Evolutionary conservation across 345 rosid species (phyloP), one percentile per base, ranked within the genome.

Genomic region (Ceriops zippeliana): DNA sequence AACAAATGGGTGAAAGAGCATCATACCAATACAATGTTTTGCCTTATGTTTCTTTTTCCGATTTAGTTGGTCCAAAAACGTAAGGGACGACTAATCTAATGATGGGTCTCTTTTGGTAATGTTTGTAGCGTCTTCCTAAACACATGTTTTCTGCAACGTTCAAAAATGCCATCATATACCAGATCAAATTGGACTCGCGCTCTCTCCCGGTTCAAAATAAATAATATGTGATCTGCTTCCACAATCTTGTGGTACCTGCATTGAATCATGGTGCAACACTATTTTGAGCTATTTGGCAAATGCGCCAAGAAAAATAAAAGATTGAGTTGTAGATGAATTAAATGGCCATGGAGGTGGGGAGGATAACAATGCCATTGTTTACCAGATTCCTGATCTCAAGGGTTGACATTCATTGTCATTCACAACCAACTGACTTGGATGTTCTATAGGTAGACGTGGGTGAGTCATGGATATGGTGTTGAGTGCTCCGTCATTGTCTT

Each of bases 381-480:
- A 95, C 99, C 99, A 95, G 77, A 86, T 87, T 73, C 98, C 99
- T 0, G 98, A 96, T 72, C 86, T 82, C 75, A 88, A 69, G 0
- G 89, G 87, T 38, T 75, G 90, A 79, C 88, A 87, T 7, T 90
- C 90, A 1, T 83, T 79, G 72, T 90, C 97, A 58, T 79, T 77
- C 24, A 42, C 70, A 61, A 90, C 81, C 35, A 74, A 79, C 52
- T 62, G 75, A 67, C 79, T 83, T 2, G 90, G 88, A 37, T 95
- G 98, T 70, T 91, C 96, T 17, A 86, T 37, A 4, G 98, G 98
- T 35, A 91, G 64, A 46, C 86, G 86, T 17, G 99, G 99, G 72
- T 91, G 92, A 73, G 99, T 95, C 89, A 92, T 88, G 46, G 99
- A 91, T 77, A 95, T 81, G 37, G 93, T 90, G 83, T 91, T 95